A percentile compares a stretch with the other conserved stretches of the same genome.
Conservation (phyloP, 768 basidiomycete genomes). For the Udeniomyces megalosporus region DNA sequence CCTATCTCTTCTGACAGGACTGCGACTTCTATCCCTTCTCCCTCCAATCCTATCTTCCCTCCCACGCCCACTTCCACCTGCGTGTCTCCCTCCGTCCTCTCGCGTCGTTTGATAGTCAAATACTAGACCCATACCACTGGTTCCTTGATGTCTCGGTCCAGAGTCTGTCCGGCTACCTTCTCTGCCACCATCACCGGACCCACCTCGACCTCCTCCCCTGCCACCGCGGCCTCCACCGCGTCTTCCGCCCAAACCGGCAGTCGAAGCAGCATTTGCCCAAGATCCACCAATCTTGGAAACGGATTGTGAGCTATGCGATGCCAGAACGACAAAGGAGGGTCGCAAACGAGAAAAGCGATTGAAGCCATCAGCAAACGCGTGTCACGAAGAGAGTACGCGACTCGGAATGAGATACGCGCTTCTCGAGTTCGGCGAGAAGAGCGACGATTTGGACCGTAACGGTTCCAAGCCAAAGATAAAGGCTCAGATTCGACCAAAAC, state of each 20-base stretch:
- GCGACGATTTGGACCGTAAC: neutral
- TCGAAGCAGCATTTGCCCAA: slow-evolving; percentile 51
- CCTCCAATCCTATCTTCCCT: slow-evolving; percentile 17
- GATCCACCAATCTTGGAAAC: slow-evolving; percentile 67
- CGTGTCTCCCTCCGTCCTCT: slow-evolving; percentile 10
- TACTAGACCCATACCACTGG: slow-evolving; percentile 44
- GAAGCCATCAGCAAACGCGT: too few species aligned
- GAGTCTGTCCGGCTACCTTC: slow-evolving; percentile 36
- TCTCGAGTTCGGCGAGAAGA: slow-evolving; percentile 7
- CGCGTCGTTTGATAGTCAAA: slow-evolving; percentile 50
- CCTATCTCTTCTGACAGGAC: slow-evolving; percentile 14
- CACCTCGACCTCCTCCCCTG: slow-evolving; percentile 21
- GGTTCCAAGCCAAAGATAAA: neutral
- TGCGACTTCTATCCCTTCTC: neutral
- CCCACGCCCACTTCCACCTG: slow-evolving; percentile 19
- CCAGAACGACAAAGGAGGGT: neutral
- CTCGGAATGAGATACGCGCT: neutral
- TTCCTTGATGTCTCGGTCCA: neutral
- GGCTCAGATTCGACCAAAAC: too few species aligned
- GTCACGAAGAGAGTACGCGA: neutral
- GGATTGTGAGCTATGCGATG: slow-evolving; percentile 63
- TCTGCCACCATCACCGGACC: slow-evolving; percentile 41
- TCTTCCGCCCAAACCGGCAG: slow-evolving; percentile 19
- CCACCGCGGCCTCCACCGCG: slow-evolving; percentile 14
- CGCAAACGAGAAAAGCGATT: neutral